Evolutionary conservation across 805 yeast genomes (phyloP), one percentile per base, ranked within the genome.

Genomic region (Cyberlindnera mycetangii): DNA sequence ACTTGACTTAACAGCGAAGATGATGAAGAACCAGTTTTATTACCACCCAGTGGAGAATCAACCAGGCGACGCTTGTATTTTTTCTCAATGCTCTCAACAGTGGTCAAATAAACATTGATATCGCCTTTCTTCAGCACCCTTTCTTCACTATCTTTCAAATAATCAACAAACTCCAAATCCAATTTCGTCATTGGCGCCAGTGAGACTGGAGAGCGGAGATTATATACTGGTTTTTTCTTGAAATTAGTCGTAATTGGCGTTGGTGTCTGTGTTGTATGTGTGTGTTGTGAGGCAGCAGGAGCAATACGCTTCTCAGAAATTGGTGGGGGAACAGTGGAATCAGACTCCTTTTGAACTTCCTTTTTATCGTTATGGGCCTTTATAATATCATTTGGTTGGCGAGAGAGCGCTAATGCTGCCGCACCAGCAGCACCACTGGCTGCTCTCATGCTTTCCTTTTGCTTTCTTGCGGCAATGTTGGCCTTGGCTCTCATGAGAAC

Each of bases 141-240:
- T 55, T 85, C 93, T 40, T 81, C 80, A 1, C 71, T 63, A 54
- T 75, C 77, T 18, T 62, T 66, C 49, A 85, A 62, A 54, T 67
- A 80, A 32, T 70, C 67, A 6, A 70, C 69, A 85, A 88, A 84
- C 15, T 79, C 76, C 32, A 72, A 59, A 56, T 84, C 89, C 7
- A 79, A 53, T 14, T 75, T 68, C 1, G 76, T 69, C 63, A 76
- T 60, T 8, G 82, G 75, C 0, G 76, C 74, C 64, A 15, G 70
- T 68, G 31, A 11, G 4, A 24, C 4, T 10, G 37, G 19, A 21
- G 25, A 11, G 9, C 14, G 38, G n/a, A 11, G 47, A 12, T 44
- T 21, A 24, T 45, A 9, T 22, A 21, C 20, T 21, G 49, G 47
- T 27, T 45, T 51, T 42, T 49, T 48, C 47, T 45, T 45, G 37